A percentile compares a stretch with the other conserved stretches of the same genome.
phyloP scores from a whole-genome alignment of 257 asterid genomes.

The Petunia axillaris region DNA sequence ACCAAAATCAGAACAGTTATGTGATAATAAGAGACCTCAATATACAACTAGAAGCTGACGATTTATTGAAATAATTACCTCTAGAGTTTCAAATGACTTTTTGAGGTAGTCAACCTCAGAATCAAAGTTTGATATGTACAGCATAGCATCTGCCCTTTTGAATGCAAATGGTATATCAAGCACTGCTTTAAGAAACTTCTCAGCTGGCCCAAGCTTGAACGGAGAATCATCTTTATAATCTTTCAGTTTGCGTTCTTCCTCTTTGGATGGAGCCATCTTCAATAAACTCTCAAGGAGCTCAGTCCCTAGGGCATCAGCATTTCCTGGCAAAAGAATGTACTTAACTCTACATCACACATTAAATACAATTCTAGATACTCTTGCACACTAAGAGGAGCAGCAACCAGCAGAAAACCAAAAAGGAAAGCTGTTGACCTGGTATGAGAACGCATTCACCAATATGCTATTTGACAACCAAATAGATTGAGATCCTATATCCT shows the following conservation, averaged over 20 bases:
- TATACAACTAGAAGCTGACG: constrained; percentile 21
- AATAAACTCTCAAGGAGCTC: constrained; percentile 89
- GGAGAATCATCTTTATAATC: constrained; percentile 76
- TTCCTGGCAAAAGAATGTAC: constrained; percentile 57
- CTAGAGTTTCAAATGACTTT: constrained; percentile 80
- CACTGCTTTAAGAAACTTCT: constrained; percentile 79
- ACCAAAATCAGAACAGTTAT: constrained; percentile 6
- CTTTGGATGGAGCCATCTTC: constrained; percentile 96
- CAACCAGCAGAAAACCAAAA: constrained; percentile 9
- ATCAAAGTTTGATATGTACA: constrained; percentile 74
- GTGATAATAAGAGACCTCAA: neutral
- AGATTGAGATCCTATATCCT: neutral
- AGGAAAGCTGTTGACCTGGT: constrained; percentile 14
- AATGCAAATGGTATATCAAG: constrained; percentile 86
- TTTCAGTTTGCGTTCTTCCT: constrained; percentile 84
- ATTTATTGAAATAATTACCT: constrained; percentile 58
- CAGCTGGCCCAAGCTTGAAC: constrained; percentile 82
- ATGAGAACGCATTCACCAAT: neutral
- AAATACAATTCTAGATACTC: neutral
- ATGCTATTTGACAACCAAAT: neutral
- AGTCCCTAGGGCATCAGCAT: constrained; percentile 70
- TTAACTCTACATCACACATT: neutral
- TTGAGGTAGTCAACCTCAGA: constrained; percentile 86
- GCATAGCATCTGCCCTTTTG: constrained; percentile 83
- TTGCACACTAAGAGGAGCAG: neutral